phyloP scores from a whole-genome alignment of 208 protist genomes.

The Trypanosoma mega region DNA sequence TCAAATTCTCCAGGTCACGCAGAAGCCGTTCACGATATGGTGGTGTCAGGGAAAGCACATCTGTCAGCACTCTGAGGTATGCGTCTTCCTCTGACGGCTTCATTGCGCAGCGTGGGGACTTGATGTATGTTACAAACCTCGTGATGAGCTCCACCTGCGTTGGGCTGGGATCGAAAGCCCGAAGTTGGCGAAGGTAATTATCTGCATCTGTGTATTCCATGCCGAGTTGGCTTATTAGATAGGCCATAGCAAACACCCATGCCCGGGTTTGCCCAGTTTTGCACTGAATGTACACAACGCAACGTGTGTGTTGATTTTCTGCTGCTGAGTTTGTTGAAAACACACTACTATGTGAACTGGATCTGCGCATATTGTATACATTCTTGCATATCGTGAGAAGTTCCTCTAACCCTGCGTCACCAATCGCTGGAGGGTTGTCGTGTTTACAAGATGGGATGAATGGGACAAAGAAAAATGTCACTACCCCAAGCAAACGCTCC shows the following conservation, averaged over 20 bases:
- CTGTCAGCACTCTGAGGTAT: conserved; percentile 15
- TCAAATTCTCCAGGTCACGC: conserved; percentile 14
- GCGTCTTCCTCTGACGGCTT: conserved; percentile 6
- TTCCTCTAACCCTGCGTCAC: conserved; percentile 4
- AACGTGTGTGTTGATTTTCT: background rate
- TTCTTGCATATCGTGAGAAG: conserved; percentile 9
- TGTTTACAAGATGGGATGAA: conserved; percentile 16
- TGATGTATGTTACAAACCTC: conserved; percentile 5
- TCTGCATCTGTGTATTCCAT: conserved; percentile 15
- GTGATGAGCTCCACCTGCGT: conserved; percentile 6
- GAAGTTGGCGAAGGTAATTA: background rate
- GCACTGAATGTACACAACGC: conserved; percentile 25
- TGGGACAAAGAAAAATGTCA: conserved; percentile 1
- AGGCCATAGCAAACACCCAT: conserved; percentile 26
- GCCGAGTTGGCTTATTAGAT: conserved; percentile 17
- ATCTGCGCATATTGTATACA: too few relatives aligned
- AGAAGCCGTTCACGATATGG: conserved; percentile 19
- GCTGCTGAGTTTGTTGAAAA: too few relatives aligned
- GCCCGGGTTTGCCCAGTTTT: conserved; percentile 18
- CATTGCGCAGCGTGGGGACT: background rate
- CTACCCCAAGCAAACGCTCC: conserved; percentile 3
- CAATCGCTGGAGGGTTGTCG: conserved; percentile 8
- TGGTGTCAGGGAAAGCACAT: conserved; percentile 20
- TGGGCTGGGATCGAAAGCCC: conserved; percentile 9
- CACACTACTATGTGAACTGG: too few relatives aligned